These are phyloP conservation scores for Sphaerostilbella broomeana DNA, from an alignment of 2,329 filamentous ascomycete species.

Conservation along the genomic window DNA sequence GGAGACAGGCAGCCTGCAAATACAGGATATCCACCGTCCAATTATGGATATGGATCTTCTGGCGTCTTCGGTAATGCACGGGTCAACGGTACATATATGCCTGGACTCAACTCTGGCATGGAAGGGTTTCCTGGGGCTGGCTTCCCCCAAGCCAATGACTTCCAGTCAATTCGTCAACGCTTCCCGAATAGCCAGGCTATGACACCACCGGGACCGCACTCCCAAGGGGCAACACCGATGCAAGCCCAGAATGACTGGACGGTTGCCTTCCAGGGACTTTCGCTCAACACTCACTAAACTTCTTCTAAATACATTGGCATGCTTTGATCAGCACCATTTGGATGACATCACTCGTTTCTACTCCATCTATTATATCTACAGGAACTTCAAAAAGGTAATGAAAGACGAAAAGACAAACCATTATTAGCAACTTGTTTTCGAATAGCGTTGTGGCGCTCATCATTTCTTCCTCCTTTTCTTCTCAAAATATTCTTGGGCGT, in stretches of 20 bases:
- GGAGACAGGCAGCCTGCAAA: conserved; percentile 36
- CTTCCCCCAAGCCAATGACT: conserved; percentile 35
- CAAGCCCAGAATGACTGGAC: conserved; percentile 53
- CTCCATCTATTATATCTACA: conserved; percentile 3
- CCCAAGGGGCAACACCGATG: conserved; percentile 36
- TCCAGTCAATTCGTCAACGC: conserved; percentile 41
- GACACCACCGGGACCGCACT: conserved; percentile 29
- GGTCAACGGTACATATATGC: conserved; percentile 24
- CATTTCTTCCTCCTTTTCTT: background rate
- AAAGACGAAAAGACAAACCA: conserved; percentile 13
- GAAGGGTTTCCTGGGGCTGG: conserved; percentile 25
- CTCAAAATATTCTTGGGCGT: conserved; percentile 2
- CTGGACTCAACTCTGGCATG: conserved; percentile 22
- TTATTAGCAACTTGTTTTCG: background rate
- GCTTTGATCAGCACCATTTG: conserved; percentile 6
- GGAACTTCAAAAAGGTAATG: conserved; percentile 7
- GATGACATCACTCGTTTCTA: conserved; percentile 8
- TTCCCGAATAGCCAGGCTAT: conserved; percentile 37
- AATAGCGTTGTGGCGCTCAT: background rate
- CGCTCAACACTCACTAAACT: conserved; percentile 55
- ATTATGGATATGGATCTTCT: conserved; percentile 30
- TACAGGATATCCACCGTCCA: conserved; percentile 29
- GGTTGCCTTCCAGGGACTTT: conserved; percentile 61
- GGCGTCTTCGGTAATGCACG: conserved; percentile 29
- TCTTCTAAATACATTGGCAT: background rate